Base-by-base conservation (phyloP, 371 early-diverging fungal genomes). In the Mycotypha africana region DNA sequence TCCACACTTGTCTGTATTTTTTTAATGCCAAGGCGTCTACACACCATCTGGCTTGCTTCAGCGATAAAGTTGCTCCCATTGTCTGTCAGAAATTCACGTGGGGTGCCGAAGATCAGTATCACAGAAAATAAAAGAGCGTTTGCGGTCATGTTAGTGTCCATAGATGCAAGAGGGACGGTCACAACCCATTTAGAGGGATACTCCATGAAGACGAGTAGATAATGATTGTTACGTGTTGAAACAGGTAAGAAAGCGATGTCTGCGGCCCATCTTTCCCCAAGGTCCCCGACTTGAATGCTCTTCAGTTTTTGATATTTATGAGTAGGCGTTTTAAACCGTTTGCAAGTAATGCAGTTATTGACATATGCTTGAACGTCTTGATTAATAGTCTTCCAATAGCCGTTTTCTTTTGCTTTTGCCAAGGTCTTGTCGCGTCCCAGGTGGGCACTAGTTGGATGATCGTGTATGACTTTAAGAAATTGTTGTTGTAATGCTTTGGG, bases 191-290 rank as follows among this genome's bases (percentile, higher is more conserved):
- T 47, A 12, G 50, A 49, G 0, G 58, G 32, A 19, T 63, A 53
- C 30, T 58, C 54, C 43, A 47, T 48, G 8, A 56, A 25, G 0
- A 59, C 54, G 19, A 58, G 16, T 2, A 64, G 6, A 15, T 53
- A 64, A 3, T 31, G 6, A 22, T 56, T 56, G 11, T 51, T 56
- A 21, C 19, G 11, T 20, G 21, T 32, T 14, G 38, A 33, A 22
- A 15, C 12, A 0, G 63, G 53, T 16, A 63, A 21, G 9, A 46
- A 25, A 8, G 59, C 65, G 9, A 56, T 47, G 35, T 59, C 51
- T 1, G 41, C 39, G 9, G 53, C 57, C 57, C 56, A 63, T 20
- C 52, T 41, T 11, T 63, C 53, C 2, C 49, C 52, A 14, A 39
- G 24, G 8, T 15, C 14, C 0, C n/a, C n/a, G n/a, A n/a, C n/a